Evolutionary conservation across 2,329 filamentous ascomycete species (phyloP).

Genomic region (Pseudocercospora pini-densiflorae): DNA sequence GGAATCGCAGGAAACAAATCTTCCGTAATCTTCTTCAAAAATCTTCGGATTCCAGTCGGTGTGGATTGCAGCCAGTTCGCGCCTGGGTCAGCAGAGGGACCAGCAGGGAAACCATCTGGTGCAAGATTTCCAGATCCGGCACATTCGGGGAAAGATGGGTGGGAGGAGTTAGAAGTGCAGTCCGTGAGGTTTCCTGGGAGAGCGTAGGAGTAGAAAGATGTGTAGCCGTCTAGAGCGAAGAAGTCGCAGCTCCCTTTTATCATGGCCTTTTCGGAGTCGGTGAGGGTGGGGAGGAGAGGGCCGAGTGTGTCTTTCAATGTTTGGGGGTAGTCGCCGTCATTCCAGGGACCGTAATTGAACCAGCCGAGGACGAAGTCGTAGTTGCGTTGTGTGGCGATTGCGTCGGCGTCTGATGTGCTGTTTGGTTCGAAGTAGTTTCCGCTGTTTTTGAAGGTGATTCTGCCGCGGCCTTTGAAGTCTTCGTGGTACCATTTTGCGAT

Average conservation of each 20-base stretch:
- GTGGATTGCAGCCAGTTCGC: constrained; percentile 43
- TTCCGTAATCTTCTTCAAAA: constrained; percentile 43
- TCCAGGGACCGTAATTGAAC: constrained; percentile 51
- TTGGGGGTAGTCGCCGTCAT: constrained; percentile 51
- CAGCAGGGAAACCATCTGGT: constrained; percentile 50
- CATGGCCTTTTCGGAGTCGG: constrained; percentile 36
- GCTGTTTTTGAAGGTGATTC: constrained; percentile 44
- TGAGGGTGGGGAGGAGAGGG: constrained; percentile 41
- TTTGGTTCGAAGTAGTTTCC: constrained; percentile 46
- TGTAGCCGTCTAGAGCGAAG: constrained; percentile 46
- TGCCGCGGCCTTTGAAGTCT: constrained; percentile 45
- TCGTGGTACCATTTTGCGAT: constrained; percentile 49
- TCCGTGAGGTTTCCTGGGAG: constrained; percentile 41
- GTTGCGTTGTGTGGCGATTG: constrained; percentile 40
- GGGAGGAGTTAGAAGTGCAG: constrained; percentile 47
- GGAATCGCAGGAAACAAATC: constrained; percentile 48
- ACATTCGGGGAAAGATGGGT: constrained; percentile 49
- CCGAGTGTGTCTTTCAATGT: constrained; percentile 43
- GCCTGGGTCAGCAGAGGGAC: constrained; percentile 45
- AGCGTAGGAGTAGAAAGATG: constrained; percentile 41
- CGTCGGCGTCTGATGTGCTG: constrained; percentile 41
- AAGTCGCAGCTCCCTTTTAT: constrained; percentile 43
- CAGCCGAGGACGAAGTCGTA: constrained; percentile 48
- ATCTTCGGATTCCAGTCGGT: constrained; percentile 41
- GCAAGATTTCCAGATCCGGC: constrained; percentile 38